phyloP scores from a whole-genome alignment of 495 filamentous ascomycete genomes.

The Aspergillus bridgeri region DNA sequence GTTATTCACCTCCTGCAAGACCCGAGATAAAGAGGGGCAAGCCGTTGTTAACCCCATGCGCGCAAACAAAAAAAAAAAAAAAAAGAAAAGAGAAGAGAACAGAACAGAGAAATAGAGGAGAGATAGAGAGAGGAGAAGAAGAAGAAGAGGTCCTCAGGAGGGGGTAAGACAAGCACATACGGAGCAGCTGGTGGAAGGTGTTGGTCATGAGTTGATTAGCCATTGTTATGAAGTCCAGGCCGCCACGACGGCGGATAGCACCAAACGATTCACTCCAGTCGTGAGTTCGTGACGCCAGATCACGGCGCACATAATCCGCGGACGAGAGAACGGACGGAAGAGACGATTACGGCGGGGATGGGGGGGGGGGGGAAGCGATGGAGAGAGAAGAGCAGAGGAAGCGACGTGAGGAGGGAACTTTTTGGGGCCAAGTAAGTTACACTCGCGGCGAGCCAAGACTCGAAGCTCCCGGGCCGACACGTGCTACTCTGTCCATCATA shows the following conservation, averaged over 20 bases:
- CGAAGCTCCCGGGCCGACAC: too few relatives aligned
- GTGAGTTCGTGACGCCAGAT: constrained; percentile 26
- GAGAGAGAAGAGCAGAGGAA: constrained; percentile 1
- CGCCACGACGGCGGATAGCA: constrained; percentile 26
- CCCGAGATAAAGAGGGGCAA: not conserved
- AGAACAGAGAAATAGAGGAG: too few relatives aligned
- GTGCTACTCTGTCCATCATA: too few relatives aligned
- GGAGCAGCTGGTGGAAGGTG: constrained; percentile 36
- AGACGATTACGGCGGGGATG: not conserved
- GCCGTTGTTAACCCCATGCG: not conserved
- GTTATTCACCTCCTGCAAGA: not conserved
- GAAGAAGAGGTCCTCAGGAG: not conserved
- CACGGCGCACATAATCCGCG: constrained; percentile 34
- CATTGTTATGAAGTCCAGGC: constrained; percentile 32
- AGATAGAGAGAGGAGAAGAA: not conserved
- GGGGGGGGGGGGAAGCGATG: not conserved
- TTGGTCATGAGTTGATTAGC: constrained; percentile 38
- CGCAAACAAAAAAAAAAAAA: not conserved
- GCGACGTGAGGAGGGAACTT: not conserved
- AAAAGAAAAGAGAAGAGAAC: too few relatives aligned
- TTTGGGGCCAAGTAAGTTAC: constrained; percentile 4
- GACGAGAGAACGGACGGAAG: constrained; percentile 4
- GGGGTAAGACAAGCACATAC: constrained; percentile 25
- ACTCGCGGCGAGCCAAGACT: not conserved
- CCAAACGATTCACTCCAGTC: constrained; percentile 31